Evolutionary conservation across 805 yeast genomes (phyloP).

Genomic region (Cyberlindnera meyerae): DNA sequence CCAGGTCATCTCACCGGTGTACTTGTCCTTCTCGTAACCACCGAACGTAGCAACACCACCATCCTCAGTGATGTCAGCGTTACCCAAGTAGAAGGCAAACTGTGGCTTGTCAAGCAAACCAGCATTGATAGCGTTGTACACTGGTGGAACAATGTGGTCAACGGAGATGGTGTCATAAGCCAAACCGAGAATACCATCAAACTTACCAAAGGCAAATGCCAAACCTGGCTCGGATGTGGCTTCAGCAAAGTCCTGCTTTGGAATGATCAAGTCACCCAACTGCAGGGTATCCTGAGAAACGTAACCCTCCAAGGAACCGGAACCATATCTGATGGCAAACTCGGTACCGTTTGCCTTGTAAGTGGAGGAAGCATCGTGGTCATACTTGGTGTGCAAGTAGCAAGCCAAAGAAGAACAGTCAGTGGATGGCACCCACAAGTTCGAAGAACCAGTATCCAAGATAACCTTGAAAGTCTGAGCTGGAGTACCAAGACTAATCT

Average conservation of each 20-base stretch:
- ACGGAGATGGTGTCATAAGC: constrained; percentile 92
- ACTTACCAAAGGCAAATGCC: constrained; percentile 97
- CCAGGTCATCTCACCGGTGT: constrained; percentile 83
- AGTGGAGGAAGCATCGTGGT: constrained; percentile 74
- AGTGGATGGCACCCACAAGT: constrained; percentile 91
- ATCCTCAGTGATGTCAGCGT: constrained; percentile 55
- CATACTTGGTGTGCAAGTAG: constrained; percentile 87
- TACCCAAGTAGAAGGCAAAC: constrained; percentile 91
- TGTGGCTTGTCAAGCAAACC: constrained; percentile 80
- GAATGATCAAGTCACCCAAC: constrained; percentile 80
- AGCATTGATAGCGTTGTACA: constrained; percentile 79
- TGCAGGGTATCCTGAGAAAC: constrained; percentile 80
- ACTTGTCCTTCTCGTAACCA: constrained; percentile 77
- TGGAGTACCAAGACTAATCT: constrained; percentile 87
- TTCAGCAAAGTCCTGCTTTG: constrained; percentile 93
- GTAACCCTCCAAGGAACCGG: constrained; percentile 89
- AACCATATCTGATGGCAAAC: constrained; percentile 85
- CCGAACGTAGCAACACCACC: constrained; percentile 97
- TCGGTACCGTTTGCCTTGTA: constrained; percentile 84
- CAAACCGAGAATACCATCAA: constrained; percentile 95
- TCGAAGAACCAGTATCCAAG: constrained; percentile 94
- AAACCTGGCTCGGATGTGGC: constrained; percentile 97
- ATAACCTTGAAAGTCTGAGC: constrained; percentile 91
- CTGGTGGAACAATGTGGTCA: constrained; percentile 85
- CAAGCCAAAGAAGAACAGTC: constrained; percentile 94